A percentile compares a stretch with the other conserved stretches of the same genome.
These are phyloP conservation scores for Arthrobotrys conoides DNA, from an alignment of 2,329 filamentous ascomycete species.

Conservation along the genomic window DNA sequence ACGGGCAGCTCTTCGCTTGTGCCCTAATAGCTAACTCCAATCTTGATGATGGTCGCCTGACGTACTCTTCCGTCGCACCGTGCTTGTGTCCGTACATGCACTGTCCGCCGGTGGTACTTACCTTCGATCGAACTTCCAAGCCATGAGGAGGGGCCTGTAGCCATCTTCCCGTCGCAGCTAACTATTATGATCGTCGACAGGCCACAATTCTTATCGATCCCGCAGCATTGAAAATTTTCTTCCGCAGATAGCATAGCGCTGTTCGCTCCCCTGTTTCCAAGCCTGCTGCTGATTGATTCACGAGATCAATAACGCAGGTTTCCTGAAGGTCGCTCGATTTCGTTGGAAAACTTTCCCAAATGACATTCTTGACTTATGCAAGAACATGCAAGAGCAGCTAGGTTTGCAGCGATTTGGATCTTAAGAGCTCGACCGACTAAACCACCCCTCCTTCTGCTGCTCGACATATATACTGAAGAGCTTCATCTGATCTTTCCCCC, in stretches of 20 bases:
- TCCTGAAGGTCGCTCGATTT: slow-evolving; percentile 20
- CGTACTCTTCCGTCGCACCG: slow-evolving; percentile 48
- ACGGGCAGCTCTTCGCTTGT: slow-evolving; percentile 56
- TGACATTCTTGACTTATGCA: slow-evolving; percentile 59
- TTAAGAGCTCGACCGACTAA: slow-evolving; percentile 51
- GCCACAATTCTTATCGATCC: slow-evolving; percentile 56
- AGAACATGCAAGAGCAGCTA: slow-evolving; percentile 58
- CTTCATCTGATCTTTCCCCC: slow-evolving; percentile 58
- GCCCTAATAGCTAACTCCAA: slow-evolving; percentile 48
- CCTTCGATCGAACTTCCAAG: slow-evolving; percentile 28
- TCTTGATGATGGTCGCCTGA: slow-evolving; percentile 60
- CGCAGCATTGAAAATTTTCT: slow-evolving; percentile 46
- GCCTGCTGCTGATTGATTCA: slow-evolving; percentile 59
- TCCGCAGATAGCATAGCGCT: slow-evolving; percentile 54
- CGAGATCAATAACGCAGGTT: slow-evolving; percentile 46
- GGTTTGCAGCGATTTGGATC: slow-evolving; percentile 39
- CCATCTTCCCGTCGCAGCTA: slow-evolving; percentile 56
- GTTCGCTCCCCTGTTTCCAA: slow-evolving; percentile 49
- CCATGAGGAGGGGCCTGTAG: slow-evolving; percentile 18
- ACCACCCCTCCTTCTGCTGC: slow-evolving; percentile 38
- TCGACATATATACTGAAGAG: slow-evolving; percentile 21
- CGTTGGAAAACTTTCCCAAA: slow-evolving; percentile 30
- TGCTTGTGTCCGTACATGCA: slow-evolving; percentile 52
- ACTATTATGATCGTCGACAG: slow-evolving; percentile 27
- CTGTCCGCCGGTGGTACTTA: slow-evolving; percentile 25